Percentiles rank a stretch among this genome's conserved stretches.
Evolutionary conservation across 208 protist species (phyloP).

Genomic region (Novymonas esmeraldas): DNA sequence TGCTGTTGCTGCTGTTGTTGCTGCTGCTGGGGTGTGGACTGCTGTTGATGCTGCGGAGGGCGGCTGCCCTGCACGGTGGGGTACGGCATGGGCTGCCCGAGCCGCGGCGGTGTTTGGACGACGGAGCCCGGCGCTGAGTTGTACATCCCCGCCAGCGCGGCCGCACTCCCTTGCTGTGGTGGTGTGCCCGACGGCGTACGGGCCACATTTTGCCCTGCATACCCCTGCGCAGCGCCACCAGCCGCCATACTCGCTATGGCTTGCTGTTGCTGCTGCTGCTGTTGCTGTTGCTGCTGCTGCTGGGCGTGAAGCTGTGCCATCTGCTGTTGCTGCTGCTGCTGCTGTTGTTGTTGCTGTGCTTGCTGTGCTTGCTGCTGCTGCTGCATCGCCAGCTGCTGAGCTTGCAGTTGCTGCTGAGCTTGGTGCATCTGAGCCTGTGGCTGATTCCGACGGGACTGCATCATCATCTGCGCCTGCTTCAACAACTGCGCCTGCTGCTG

Average conservation of each 20-base stretch:
- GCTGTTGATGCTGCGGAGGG: too few species aligned
- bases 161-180: slow-evolving; percentile 29
- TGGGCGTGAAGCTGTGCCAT: slow-evolving; percentile 21
- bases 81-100: background rate
- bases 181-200: slow-evolving; percentile 21
- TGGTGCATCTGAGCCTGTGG: slow-evolving; percentile 20
- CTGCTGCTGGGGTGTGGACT: background rate
- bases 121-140: background rate
- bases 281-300: slow-evolving; percentile 27
- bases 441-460: slow-evolving; percentile 15
- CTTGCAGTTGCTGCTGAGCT: slow-evolving; percentile 26
- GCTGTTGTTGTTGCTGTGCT: slow-evolving; percentile 4
- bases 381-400: slow-evolving; percentile 25
- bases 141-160: slow-evolving; percentile 11
- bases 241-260: slow-evolving; percentile 2
- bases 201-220: background rate
- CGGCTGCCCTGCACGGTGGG: background rate
- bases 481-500: slow-evolving; percentile 25
- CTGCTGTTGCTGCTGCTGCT: slow-evolving; percentile 27
- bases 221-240: slow-evolving; percentile 1
- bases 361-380: slow-evolving; percentile 29
- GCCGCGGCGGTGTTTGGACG: background rate
- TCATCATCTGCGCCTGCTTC: slow-evolving; percentile 21
- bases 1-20: slow-evolving; percentile 11
- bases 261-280: slow-evolving; percentile 19